These are phyloP conservation scores for Saururus chinensis DNA, from an alignment of 164 flowering plant species.

Conservation along the genomic window DNA sequence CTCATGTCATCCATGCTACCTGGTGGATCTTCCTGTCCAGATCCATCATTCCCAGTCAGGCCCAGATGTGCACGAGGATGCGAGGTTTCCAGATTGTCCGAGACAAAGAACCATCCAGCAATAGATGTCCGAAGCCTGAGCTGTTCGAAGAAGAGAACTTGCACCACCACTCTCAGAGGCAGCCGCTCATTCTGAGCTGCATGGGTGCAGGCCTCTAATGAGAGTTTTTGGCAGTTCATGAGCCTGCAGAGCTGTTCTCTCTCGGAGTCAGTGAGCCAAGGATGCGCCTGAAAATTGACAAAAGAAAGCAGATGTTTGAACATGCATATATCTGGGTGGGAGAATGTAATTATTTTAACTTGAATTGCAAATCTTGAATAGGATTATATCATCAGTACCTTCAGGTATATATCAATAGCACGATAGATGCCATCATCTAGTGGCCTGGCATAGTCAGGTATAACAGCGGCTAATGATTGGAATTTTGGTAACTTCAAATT, in stretches of 20 bases:
- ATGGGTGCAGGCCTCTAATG: conserved; percentile 66
- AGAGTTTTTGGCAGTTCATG: conserved; percentile 70
- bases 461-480: conserved; percentile 54
- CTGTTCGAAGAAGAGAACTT: conserved; percentile 69
- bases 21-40: conserved; percentile 5
- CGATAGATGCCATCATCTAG: conserved; percentile 76
- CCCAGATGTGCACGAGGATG: conserved; percentile 23
- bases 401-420: conserved; percentile 69
- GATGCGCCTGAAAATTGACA: conserved; percentile 42
- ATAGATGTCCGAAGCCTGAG: conserved; percentile 50
- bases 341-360: too few relatives aligned
- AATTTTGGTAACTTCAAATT: conserved; percentile 56
- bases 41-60: conserved; percentile 12
- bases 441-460: conserved; percentile 75
- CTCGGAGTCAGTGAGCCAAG: conserved; percentile 56
- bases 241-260: conserved; percentile 63
- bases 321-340: too few relatives aligned
- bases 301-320: not conserved
- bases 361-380: too few relatives aligned
- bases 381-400: conserved; percentile 29
- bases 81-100: conserved; percentile 39
- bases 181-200: conserved; percentile 73
- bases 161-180: conserved; percentile 61
- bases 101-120: conserved; percentile 58
- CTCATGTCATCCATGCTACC: conserved; percentile 29